phyloP scores from a whole-genome alignment of 1,284 basidiomycete genomes.

The Cutaneotrichosporon cavernicola region DNA sequence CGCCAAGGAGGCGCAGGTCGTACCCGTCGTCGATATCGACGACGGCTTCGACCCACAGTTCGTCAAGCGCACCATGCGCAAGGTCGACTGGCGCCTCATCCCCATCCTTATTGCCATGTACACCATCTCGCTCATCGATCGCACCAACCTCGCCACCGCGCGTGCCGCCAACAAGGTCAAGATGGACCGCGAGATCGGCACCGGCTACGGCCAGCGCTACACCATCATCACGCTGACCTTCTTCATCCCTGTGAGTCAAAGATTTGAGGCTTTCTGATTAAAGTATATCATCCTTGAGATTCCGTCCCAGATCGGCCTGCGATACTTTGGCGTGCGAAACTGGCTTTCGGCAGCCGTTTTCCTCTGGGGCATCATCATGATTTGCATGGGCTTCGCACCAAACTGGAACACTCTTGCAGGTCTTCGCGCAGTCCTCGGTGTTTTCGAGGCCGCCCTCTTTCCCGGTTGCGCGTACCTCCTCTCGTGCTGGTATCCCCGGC shows the following conservation, averaged over 20 bases:
- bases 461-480: conserved; percentile 53
- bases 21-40: conserved; percentile 9
- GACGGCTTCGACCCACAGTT: conserved; percentile 14
- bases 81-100: conserved; percentile 24
- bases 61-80: conserved; percentile 18
- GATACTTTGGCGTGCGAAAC: conserved; percentile 22
- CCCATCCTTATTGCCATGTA: conserved; percentile 25
- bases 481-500: conserved; percentile 54
- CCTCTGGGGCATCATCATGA: conserved; percentile 52
- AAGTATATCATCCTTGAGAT: conserved; percentile 50
- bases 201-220: conserved; percentile 41
- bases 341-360: conserved; percentile 20
- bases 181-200: conserved; percentile 44
- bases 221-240: conserved; percentile 47
- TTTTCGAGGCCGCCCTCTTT: conserved; percentile 49
- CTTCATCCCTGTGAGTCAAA: conserved; percentile 37
- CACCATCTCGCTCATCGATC: conserved; percentile 31
- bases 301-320: conserved; percentile 29
- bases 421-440: conserved; percentile 52
- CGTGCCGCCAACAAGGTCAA: conserved; percentile 25
- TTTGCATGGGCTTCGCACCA: conserved; percentile 47
- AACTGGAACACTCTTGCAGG: conserved; percentile 48
- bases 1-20: no score
- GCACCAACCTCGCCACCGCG: conserved; percentile 45
- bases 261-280: not conserved